Evolutionary conservation across 2,329 filamentous ascomycete species (phyloP), one percentile per base, ranked within the genome.

Genomic region (Ophiostoma sp.): DNA sequence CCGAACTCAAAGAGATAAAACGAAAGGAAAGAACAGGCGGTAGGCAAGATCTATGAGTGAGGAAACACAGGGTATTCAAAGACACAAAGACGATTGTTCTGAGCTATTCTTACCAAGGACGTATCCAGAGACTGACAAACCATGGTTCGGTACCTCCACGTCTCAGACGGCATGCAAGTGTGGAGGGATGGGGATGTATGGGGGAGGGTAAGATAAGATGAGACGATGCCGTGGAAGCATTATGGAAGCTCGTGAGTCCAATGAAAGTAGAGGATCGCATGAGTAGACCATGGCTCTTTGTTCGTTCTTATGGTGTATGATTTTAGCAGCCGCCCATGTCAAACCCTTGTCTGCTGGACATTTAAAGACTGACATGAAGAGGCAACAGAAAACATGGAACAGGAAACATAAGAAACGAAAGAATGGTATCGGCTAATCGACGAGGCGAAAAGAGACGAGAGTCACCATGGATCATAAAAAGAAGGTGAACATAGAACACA

Each of bases 291-390:
- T 45, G 61, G 61, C 11, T 45, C 61, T 28, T 17, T 11, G n/a
- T 17, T 22, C 12, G n/a, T 45, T 28, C n/a, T 17, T 2, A 11
- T 45, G 36, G 0, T 39, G 36, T 6, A 2, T 15, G n/a, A 25
- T 3, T 71, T 71, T 63, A 71, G 55, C 69, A 71, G 69, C 69
- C 69, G 69, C 52, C 17, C 39, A 71, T 63, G 17, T 71, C 55
- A 71, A 71, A 63, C 55, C 39, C 52, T 50, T 63, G 42, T 50
- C 63, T 45, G 22, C 45, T 28, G 15, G 33, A 22, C 1, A 50
- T 2, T 28, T 11, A 39, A 31, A 33, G 28, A 36, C 22, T 2
- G 19, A 25, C 15, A 36, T n/a, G 2, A 17, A 25, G 25, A 61
- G 39, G 50, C 50, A 55, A 55, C 61, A 31, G 48, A 42, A 42